A percentile compares a stretch with the other conserved stretches of the same genome.
These are phyloP conservation scores for Rhodosporidiobolus odoratus DNA, from an alignment of 768 basidiomycete genomes.

Conservation along the genomic window DNA sequence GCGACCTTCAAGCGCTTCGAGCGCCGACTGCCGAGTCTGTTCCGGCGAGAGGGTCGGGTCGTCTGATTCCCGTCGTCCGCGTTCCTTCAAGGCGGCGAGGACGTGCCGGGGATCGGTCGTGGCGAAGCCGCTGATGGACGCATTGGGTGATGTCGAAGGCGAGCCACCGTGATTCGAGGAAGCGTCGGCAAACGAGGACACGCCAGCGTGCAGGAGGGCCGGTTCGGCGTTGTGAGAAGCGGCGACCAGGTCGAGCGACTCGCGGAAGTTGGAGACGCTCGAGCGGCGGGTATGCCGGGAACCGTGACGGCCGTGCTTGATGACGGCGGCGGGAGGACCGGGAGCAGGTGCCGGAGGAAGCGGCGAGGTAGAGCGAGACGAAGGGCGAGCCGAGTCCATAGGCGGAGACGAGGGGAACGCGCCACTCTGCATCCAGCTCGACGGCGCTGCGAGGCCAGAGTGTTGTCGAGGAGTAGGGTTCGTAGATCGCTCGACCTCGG, in stretches of 20 bases:
- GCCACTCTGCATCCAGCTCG: constrained; percentile 18
- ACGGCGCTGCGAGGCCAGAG: background rate
- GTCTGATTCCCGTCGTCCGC: constrained; percentile 62
- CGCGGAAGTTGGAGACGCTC: constrained; percentile 79
- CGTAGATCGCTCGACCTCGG: background rate
- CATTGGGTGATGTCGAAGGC: background rate
- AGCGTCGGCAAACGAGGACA: constrained; percentile 33
- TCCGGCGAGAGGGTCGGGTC: constrained; percentile 56
- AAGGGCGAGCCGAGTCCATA: background rate
- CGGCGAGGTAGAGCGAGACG: constrained; percentile 9
- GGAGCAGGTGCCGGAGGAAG: constrained; percentile 16
- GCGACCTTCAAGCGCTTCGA: constrained; percentile 75
- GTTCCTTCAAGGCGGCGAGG: constrained; percentile 49
- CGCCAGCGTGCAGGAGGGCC: constrained; percentile 15
- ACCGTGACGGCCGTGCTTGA: constrained; percentile 48
- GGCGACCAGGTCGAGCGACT: constrained; percentile 88
- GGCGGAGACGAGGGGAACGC: background rate
- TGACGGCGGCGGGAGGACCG: background rate
- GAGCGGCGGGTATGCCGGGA: constrained; percentile 82
- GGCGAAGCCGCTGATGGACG: background rate
- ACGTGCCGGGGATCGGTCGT: constrained; percentile 52
- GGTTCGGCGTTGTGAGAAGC: constrained; percentile 44
- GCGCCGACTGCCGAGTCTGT: constrained; percentile 75
- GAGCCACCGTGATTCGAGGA: background rate
- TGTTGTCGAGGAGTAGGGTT: background rate